Conservation (phyloP, 2,329 filamentous ascomycete species). For the Periconia sp. region DNA sequence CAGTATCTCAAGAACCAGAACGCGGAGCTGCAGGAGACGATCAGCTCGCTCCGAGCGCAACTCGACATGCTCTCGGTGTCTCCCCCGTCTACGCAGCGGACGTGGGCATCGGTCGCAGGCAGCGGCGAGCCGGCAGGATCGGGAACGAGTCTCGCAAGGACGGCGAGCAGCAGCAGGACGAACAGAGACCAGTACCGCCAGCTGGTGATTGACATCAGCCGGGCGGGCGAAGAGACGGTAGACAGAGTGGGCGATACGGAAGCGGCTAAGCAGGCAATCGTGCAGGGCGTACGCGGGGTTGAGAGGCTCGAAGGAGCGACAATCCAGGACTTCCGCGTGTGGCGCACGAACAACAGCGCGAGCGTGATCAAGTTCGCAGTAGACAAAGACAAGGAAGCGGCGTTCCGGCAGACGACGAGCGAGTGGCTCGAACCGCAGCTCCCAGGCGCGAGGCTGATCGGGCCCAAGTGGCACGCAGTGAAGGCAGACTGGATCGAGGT, state of each 20-base stretch:
- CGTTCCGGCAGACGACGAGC: conserved; percentile 10
- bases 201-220: conserved; percentile 10
- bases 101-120: conserved; percentile 11
- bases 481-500: conserved; percentile 15
- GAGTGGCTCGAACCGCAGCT: conserved; percentile 15
- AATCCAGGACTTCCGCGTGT: conserved; percentile 11
- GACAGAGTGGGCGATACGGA: conserved; percentile 10
- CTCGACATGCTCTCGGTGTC: too few relatives aligned
- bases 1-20: too few relatives aligned
- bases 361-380: conserved; percentile 15
- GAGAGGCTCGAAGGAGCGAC: conserved; percentile 6
- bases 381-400: too few relatives aligned
- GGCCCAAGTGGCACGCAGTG: conserved; percentile 11
- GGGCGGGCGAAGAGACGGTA: conserved; percentile 2
- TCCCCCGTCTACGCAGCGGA: conserved; percentile 4
- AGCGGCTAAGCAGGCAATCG: conserved; percentile 6
- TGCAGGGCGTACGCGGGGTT: conserved; percentile 9
- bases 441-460: conserved; percentile 11
- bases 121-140: neutral
- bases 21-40: too few relatives aligned
- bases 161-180: too few relatives aligned
- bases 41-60: too few relatives aligned
- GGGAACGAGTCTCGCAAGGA: too few relatives aligned
- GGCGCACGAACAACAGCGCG: conserved; percentile 7
- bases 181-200: too few relatives aligned